These are phyloP conservation scores for Capsicum baccatum DNA, from an alignment of 257 asterid species.

Conservation along the genomic window DNA sequence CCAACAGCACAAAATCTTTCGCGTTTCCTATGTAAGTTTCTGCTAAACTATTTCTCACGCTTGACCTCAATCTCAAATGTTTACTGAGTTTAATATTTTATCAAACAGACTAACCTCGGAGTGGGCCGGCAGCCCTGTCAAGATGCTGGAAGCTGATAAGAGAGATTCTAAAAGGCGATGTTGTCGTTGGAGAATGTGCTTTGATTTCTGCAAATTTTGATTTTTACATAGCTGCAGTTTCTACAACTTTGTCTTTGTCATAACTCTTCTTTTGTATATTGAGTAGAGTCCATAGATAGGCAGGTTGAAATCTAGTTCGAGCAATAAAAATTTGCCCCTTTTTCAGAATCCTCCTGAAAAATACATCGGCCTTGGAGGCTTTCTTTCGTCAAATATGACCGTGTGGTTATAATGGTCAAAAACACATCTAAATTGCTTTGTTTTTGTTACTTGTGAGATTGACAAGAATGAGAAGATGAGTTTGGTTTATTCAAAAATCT, in stretches of 20 bases:
- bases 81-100: background rate
- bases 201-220: conserved; percentile 26
- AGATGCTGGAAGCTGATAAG: conserved; percentile 35
- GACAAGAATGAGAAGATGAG: background rate
- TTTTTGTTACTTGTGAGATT: background rate
- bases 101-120: conserved; percentile 39
- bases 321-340: background rate
- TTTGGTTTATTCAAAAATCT: background rate
- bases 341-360: too few species aligned
- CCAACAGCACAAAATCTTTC: conserved; percentile 44
- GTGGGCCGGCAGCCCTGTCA: conserved; percentile 40
- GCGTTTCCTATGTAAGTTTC: conserved; percentile 46
- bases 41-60: background rate
- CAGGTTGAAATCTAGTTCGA: background rate
- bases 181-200: conserved; percentile 35
- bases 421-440: too few species aligned
- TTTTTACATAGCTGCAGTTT: background rate
- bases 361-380: too few species aligned
- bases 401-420: too few species aligned
- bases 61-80: background rate
- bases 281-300: background rate
- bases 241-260: background rate
- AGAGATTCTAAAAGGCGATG: background rate
- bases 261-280: background rate
- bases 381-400: too few species aligned